Evolutionary conservation across 2,329 filamentous ascomycete genomes (phyloP).

Genomic region (Fusarium sp.): DNA sequence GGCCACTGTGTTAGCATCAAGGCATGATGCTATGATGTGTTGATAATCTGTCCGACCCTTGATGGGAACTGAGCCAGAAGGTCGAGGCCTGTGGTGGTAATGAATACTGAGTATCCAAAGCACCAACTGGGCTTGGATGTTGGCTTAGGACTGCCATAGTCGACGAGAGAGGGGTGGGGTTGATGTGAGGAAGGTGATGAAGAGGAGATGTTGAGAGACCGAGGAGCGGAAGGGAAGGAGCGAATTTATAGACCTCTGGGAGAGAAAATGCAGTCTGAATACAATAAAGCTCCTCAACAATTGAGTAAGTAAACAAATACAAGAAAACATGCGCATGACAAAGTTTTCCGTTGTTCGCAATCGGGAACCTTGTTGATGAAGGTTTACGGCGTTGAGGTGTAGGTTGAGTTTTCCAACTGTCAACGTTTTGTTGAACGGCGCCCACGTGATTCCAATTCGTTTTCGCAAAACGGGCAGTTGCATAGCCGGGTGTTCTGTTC

Average conservation of each 20-base stretch:
- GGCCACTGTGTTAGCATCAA: no score
- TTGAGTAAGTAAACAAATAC: background rate
- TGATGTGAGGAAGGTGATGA: background rate
- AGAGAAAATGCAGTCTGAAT: background rate
- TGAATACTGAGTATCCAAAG: background rate
- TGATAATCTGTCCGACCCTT: no score
- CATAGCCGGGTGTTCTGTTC: background rate
- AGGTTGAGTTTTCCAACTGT: background rate
- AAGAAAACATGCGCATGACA: background rate
- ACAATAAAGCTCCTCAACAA: background rate
- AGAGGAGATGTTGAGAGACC: background rate
- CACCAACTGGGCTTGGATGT: background rate
- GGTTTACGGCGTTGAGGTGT: background rate
- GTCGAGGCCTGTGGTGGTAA: background rate
- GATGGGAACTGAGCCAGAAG: no score
- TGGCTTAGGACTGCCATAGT: background rate
- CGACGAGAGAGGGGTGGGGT: background rate
- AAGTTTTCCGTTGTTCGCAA: background rate
- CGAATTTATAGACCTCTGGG: background rate
- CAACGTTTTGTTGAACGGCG: background rate
- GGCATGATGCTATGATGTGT: no score
- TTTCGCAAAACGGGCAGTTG: background rate
- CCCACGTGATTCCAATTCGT: no score
- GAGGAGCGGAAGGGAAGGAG: background rate
- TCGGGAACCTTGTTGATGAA: background rate